Conservation (phyloP, 2,329 filamentous ascomycete genomes). For the Pseudogymnoascus sp. region DNA sequence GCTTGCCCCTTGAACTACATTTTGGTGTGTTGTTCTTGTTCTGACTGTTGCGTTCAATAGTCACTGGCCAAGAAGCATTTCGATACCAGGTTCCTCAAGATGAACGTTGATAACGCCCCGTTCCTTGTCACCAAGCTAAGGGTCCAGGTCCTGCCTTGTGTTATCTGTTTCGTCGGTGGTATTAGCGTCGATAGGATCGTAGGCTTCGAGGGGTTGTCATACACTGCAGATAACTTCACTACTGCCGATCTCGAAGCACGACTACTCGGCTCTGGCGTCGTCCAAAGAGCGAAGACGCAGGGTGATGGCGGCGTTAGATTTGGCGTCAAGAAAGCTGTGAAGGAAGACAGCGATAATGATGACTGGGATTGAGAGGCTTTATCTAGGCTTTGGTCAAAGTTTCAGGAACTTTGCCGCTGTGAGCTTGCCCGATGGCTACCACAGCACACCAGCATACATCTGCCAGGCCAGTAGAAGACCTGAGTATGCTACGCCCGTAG, state of each 20-base stretch:
- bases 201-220: conserved; percentile 52
- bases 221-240: conserved; percentile 46
- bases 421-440: background rate
- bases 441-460: background rate
- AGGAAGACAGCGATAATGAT: conserved; percentile 42
- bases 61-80: conserved; percentile 50
- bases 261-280: conserved; percentile 44
- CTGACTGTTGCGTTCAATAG: conserved; percentile 24
- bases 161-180: conserved; percentile 51
- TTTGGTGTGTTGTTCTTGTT: background rate
- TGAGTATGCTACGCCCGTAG: no score
- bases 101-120: conserved; percentile 54
- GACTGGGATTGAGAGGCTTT: conserved; percentile 39
- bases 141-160: conserved; percentile 52
- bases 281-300: conserved; percentile 46
- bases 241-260: conserved; percentile 48
- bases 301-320: conserved; percentile 37
- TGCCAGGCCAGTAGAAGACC: no score
- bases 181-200: conserved; percentile 50
- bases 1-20: background rate
- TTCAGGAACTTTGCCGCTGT: conserved; percentile 8
- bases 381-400: background rate
- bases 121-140: conserved; percentile 53
- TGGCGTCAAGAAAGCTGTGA: conserved; percentile 28
- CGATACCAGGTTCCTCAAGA: conserved; percentile 51